Evolutionary conservation across 768 basidiomycete species (phyloP).

Genomic region (Termitomyces sp.): DNA sequence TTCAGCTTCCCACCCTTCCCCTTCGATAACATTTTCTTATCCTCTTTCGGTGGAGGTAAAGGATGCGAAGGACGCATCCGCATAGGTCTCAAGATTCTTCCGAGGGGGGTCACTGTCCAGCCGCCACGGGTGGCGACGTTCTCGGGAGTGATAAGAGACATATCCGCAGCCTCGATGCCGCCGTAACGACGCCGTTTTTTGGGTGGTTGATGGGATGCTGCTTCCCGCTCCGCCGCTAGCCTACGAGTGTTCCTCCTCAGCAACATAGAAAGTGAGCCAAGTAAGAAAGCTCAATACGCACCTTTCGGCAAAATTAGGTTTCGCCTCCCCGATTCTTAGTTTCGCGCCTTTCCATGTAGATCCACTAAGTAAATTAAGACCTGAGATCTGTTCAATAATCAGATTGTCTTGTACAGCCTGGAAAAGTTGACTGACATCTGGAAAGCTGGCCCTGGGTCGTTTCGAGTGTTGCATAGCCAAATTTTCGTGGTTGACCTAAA

Average conservation of each 20-base stretch:
- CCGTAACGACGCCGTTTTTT: conserved; percentile 40
- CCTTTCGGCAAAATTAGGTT: conserved; percentile 66
- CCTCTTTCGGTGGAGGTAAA: conserved; percentile 32
- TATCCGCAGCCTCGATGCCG: conserved; percentile 47
- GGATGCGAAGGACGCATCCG: conserved; percentile 69
- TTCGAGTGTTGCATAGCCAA: conserved; percentile 70
- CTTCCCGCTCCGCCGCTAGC: conserved; percentile 29
- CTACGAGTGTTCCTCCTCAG: conserved; percentile 15
- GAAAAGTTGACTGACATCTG: conserved; percentile 45
- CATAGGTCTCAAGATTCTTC: conserved; percentile 59
- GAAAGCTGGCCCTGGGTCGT: conserved; percentile 52
- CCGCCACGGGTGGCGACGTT: conserved; percentile 47
- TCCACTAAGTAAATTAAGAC: conserved; percentile 72
- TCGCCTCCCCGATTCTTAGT: conserved; percentile 79
- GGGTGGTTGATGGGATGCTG: conserved; percentile 25
- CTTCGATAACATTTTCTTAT: conserved; percentile 11
- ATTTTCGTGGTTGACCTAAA: conserved; percentile 62
- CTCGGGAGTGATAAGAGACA: conserved; percentile 58
- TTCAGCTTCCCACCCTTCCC: conserved; percentile 22
- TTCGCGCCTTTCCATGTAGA: conserved; percentile 88
- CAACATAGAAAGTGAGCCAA: not conserved
- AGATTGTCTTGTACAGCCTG: not conserved
- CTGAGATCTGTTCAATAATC: conserved; percentile 51
- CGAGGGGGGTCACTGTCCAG: conserved; percentile 68
- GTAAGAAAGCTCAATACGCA: conserved; percentile 19